phyloP scores from a whole-genome alignment of 225 moss, liverwort and hornwort species.

The Ulota crispa region DNA sequence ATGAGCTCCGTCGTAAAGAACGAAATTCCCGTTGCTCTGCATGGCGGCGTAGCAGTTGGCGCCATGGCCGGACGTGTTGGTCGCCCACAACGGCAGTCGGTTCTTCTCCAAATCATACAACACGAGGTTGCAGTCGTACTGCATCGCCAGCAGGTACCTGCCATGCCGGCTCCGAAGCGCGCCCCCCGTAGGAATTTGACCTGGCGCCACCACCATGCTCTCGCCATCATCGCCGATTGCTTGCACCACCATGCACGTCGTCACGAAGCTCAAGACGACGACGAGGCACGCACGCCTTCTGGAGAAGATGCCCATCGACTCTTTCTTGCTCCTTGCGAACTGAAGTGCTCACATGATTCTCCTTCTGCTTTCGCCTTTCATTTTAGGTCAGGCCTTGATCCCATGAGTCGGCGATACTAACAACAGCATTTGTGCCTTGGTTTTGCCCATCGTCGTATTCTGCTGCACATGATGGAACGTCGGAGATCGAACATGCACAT shows the following conservation, averaged over 20 bases:
- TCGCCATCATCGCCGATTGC: not conserved
- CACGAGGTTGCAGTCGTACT: slow-evolving; percentile 55
- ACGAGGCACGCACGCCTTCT: not conserved
- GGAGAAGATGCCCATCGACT: slow-evolving; percentile 5
- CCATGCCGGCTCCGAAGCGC: slow-evolving; percentile 24
- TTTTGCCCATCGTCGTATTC: not conserved
- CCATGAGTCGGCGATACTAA: no score
- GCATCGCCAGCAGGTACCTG: slow-evolving; percentile 41
- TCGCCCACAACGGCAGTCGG: slow-evolving; percentile 39
- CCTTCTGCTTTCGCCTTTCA: not conserved
- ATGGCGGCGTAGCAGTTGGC: slow-evolving; percentile 42
- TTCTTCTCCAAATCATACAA: slow-evolving; percentile 43
- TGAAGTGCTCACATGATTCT: not conserved
- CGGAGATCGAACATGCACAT: not conserved
- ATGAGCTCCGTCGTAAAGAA: slow-evolving; percentile 38
- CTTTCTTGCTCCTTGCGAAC: not conserved
- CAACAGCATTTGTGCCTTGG: slow-evolving; percentile 1
- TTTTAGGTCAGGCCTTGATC: not conserved
- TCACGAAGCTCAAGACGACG: slow-evolving; percentile 13
- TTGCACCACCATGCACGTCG: slow-evolving; percentile 5
- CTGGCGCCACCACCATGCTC: slow-evolving; percentile 31
- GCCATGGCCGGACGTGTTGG: slow-evolving; percentile 46
- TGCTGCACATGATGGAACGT: slow-evolving; percentile 4
- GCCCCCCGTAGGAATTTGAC: slow-evolving; percentile 21
- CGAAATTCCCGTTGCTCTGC: slow-evolving; percentile 43